Conservation (phyloP, 352 stramenopile species). For the Pythium periplocum region DNA sequence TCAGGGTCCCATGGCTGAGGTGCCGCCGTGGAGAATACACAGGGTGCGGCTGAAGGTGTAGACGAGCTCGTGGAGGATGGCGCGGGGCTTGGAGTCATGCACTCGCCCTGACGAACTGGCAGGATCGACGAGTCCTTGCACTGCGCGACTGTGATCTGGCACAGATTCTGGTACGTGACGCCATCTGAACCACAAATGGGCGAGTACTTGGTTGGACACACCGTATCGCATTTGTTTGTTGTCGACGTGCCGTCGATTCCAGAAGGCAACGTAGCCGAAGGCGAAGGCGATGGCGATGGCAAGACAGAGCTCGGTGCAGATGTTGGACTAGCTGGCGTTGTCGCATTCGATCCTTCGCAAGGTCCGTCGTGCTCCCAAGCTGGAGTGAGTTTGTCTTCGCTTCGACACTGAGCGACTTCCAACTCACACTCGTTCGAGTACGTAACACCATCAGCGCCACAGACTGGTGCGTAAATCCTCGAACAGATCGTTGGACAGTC, state of each 20-base stretch:
- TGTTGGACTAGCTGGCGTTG: too few species aligned
- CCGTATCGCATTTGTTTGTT: background rate
- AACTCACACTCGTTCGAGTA: conserved; percentile 15
- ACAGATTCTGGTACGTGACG: background rate
- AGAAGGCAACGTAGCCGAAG: background rate
- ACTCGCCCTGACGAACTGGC: background rate
- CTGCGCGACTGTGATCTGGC: background rate
- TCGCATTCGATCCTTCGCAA: too few species aligned
- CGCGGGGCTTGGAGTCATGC: too few species aligned
- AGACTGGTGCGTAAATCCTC: conserved; percentile 5
- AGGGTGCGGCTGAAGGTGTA: too few species aligned
- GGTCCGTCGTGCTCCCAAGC: too few species aligned
- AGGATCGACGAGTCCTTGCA: background rate
- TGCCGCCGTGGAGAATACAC: background rate
- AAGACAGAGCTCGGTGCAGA: background rate
- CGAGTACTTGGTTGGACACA: background rate
- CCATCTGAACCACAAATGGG: background rate
- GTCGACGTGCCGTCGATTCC: background rate
- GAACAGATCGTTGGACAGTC: conserved; percentile 3
- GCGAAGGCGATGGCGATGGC: background rate
- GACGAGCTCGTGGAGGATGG: background rate
- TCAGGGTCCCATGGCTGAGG: background rate
- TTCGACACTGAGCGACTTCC: background rate
- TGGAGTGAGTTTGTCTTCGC: background rate
- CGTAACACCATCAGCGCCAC: conserved; percentile 12